Conservation (phyloP, 202 grass and related monocot genomes). For the Carex arenaria region DNA sequence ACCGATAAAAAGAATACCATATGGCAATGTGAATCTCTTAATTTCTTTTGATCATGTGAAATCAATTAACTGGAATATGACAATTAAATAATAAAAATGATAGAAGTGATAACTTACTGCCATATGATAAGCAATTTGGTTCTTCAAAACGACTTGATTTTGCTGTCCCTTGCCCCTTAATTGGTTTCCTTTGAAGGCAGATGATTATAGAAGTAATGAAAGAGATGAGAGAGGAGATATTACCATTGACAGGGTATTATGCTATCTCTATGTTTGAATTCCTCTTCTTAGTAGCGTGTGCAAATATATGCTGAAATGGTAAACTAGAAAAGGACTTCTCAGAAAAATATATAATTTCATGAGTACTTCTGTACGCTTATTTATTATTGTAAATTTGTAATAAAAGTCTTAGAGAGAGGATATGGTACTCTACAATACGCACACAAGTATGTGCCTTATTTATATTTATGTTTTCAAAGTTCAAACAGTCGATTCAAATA, state of each 20-base stretch:
- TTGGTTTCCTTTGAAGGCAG: background rate
- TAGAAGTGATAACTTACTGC: background rate
- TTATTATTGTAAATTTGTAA: background rate
- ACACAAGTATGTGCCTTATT: too few relatives aligned
- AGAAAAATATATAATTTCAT: background rate
- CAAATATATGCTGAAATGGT: background rate
- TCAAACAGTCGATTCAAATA: too few relatives aligned
- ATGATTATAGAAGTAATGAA: background rate
- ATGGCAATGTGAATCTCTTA: too few relatives aligned
- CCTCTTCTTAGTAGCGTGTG: background rate
- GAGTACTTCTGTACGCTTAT: background rate
- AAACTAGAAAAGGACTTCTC: background rate
- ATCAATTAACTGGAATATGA: too few relatives aligned
- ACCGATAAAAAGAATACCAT: background rate
- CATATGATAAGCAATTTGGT: background rate
- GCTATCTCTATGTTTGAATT: background rate
- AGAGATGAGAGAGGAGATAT: background rate
- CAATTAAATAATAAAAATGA: background rate
- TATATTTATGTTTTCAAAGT: too few relatives aligned
- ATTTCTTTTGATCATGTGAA: too few relatives aligned
- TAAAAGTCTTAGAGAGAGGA: background rate
- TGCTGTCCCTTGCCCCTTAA: background rate
- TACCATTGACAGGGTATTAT: conserved; percentile 4
- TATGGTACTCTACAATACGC: too few relatives aligned
- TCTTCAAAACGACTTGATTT: background rate